Evolutionary conservation across 2,329 filamentous ascomycete species (phyloP).

Genomic region (Pseudofabraea citricarpa): DNA sequence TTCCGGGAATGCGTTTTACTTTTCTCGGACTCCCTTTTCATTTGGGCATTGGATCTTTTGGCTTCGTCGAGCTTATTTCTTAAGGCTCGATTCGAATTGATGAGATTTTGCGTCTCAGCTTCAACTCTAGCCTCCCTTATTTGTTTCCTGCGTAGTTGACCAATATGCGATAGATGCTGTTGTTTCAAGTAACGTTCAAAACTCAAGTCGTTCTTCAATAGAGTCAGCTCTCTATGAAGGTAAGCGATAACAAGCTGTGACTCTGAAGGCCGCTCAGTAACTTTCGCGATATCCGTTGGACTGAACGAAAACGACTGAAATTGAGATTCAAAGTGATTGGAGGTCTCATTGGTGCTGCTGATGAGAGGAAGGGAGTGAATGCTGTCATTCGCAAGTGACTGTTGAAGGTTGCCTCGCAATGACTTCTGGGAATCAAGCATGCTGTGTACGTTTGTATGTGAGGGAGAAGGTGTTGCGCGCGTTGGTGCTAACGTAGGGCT

Average conservation of each 20-base stretch:
- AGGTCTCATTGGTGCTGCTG: conserved; percentile 15
- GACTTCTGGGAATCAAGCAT: conserved; percentile 56
- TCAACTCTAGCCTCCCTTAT: conserved; percentile 74
- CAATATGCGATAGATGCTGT: conserved; percentile 78
- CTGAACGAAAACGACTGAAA: conserved; percentile 12
- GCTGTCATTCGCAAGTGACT: conserved; percentile 53
- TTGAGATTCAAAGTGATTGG: conserved; percentile 22
- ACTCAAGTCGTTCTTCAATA: conserved; percentile 74
- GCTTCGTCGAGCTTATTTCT: conserved; percentile 70
- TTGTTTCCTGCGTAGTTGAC: conserved; percentile 69
- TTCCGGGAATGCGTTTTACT: conserved; percentile 71
- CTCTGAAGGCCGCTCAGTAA: too few relatives aligned
- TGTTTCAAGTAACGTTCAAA: conserved; percentile 82
- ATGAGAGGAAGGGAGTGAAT: conserved; percentile 34
- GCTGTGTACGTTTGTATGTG: conserved; percentile 54
- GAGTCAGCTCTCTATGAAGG: conserved; percentile 68
- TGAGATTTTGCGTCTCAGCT: conserved; percentile 75
- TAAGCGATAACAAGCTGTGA: conserved; percentile 41
- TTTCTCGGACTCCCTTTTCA: conserved; percentile 67
- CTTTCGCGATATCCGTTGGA: conserved; percentile 3
- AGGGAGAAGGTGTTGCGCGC: conserved; percentile 37
- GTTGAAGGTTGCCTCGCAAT: conserved; percentile 50
- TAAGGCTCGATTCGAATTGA: conserved; percentile 70
- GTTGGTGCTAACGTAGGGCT: conserved; percentile 59
- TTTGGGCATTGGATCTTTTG: conserved; percentile 63